Evolutionary conservation across 495 filamentous ascomycete genomes (phyloP).

Genomic region (Penicillium flavigenum): DNA sequence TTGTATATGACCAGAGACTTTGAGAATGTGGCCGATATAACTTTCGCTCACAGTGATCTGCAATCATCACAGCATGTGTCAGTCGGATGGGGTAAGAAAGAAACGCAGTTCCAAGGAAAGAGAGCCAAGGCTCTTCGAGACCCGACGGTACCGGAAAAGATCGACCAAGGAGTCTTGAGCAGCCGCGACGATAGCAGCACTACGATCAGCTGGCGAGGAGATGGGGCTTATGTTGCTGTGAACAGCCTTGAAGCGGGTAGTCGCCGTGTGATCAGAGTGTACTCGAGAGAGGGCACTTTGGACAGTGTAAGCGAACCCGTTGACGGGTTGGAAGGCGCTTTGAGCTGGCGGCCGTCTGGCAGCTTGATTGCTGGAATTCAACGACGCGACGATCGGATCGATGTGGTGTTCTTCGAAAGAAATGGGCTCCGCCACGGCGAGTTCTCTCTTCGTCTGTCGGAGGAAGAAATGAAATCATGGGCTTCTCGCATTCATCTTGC

Average conservation of each 20-base stretch:
- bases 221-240: slow-evolving; percentile 87
- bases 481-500: slow-evolving; percentile 61
- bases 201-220: slow-evolving; percentile 88
- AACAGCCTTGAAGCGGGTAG: slow-evolving; percentile 66
- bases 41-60: slow-evolving; percentile 71
- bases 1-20: slow-evolving; percentile 92
- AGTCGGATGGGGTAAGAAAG: slow-evolving; percentile 96
- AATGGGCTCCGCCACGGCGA: slow-evolving; percentile 94
- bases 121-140: slow-evolving; percentile 86
- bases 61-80: slow-evolving; percentile 92
- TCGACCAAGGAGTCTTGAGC: slow-evolving; percentile 80
- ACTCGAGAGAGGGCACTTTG: slow-evolving; percentile 81
- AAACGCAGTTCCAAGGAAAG: slow-evolving; percentile 96
- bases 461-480: slow-evolving; percentile 55
- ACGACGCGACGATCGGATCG: slow-evolving; percentile 62
- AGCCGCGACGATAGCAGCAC: slow-evolving; percentile 64
- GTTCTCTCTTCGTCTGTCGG: slow-evolving; percentile 70
- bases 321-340: slow-evolving; percentile 76
- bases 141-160: slow-evolving; percentile 90
- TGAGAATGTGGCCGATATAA: slow-evolving; percentile 73
- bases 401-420: slow-evolving; percentile 93
- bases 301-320: slow-evolving; percentile 94
- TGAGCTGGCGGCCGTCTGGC: slow-evolving; percentile 90
- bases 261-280: slow-evolving; percentile 81
- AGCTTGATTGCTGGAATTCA: slow-evolving; percentile 87